phyloP scores from a whole-genome alignment of 2,329 filamentous ascomycete genomes.

The Bipolaris victoriae region DNA sequence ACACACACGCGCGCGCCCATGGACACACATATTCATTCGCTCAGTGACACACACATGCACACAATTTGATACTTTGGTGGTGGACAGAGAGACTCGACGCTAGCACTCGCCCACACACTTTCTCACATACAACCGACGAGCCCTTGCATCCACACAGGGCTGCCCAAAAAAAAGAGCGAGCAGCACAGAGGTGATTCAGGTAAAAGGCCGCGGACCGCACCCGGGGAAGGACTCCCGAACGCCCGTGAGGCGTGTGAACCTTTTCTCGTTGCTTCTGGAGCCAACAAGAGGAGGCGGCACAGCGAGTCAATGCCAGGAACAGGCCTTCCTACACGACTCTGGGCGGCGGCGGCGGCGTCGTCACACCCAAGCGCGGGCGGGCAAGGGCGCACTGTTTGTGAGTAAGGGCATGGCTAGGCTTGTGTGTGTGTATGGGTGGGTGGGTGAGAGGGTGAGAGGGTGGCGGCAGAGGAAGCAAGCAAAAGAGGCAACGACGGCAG shows the following conservation, averaged over 20 bases:
- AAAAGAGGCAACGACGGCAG: no score
- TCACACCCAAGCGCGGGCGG: not conserved
- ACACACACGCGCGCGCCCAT: not conserved
- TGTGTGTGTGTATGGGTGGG: not conserved
- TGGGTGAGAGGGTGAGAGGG: not conserved
- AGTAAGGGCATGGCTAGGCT: not conserved
- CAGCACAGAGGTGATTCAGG: conserved; percentile 18
- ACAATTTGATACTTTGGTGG: not conserved
- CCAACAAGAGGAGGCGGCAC: conserved; percentile 27
- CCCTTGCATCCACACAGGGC: conserved; percentile 15
- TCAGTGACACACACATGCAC: not conserved
- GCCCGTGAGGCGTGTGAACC: conserved; percentile 29
- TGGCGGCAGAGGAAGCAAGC: no score
- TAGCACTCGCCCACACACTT: not conserved
- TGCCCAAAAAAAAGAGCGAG: conserved; percentile 17
- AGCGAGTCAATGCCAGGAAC: conserved; percentile 28
- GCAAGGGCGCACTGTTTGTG: not conserved
- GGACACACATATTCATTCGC: not conserved
- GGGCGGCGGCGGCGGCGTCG: not conserved
- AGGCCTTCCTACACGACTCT: conserved; percentile 4
- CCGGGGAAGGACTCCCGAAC: conserved; percentile 43
- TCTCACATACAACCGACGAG: not conserved
- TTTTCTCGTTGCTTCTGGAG: conserved; percentile 41
- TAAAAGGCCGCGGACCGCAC: conserved; percentile 29
- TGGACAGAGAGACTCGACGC: not conserved